Percentiles rank a stretch among this genome's conserved stretches.
These are phyloP conservation scores for Pinus taeda DNA, from an alignment of 75 land plant species.

Conservation along the genomic window DNA sequence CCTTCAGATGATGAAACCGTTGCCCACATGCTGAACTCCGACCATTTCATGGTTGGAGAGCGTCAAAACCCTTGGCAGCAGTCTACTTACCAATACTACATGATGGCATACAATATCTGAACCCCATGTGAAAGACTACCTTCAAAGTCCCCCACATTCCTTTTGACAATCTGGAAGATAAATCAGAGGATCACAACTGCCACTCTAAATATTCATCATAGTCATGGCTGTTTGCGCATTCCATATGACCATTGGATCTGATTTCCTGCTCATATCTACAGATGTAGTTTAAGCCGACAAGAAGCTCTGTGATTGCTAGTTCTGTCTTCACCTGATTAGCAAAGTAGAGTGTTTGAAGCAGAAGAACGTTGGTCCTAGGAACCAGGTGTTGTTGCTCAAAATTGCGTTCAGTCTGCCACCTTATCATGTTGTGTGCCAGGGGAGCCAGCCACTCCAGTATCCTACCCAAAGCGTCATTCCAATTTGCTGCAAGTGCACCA, in stretches of 20 bases:
- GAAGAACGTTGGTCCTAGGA: conserved; percentile 70
- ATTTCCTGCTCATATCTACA: conserved; percentile 89
- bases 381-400: conserved; percentile 93
- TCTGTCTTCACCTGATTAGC: conserved; percentile 91
- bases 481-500: conserved; percentile 75
- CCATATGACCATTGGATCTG: conserved; percentile 62
- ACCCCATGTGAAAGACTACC: too few relatives aligned
- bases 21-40: too few relatives aligned
- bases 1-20: too few relatives aligned
- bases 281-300: conserved; percentile 90
- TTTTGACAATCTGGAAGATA: too few relatives aligned
- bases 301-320: conserved; percentile 82
- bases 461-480: conserved; percentile 83
- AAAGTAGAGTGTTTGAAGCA: conserved; percentile 89
- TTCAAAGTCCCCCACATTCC: too few relatives aligned
- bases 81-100: too few relatives aligned
- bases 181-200: conserved; percentile 31
- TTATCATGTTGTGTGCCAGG: conserved; percentile 95
- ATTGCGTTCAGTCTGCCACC: conserved; percentile 99
- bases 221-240: conserved; percentile 74
- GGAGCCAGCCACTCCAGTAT: conserved; percentile 91
- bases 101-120: too few relatives aligned
- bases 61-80: too few relatives aligned
- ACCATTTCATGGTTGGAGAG: too few relatives aligned
- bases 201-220: conserved; percentile 86